Evolutionary conservation across 169 alveolate genomes (phyloP).

Genomic region (Eimeria praecox): DNA sequence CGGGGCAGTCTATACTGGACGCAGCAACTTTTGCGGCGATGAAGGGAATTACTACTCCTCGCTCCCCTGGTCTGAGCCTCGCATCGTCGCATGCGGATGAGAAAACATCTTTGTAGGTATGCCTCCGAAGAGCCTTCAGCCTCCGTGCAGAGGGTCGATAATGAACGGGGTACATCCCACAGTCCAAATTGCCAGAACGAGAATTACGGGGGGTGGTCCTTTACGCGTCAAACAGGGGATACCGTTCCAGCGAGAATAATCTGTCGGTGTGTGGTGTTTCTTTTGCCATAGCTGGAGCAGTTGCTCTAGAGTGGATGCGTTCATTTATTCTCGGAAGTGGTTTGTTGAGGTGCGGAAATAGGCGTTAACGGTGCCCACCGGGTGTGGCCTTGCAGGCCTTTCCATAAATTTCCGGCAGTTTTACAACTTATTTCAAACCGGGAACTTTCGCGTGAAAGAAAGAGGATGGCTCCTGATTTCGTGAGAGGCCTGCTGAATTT

Average conservation of each 20-base stretch:
- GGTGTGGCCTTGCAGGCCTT: neutral
- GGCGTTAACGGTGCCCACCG: neutral
- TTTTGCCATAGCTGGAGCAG: neutral
- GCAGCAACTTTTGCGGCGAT: conserved; percentile 20
- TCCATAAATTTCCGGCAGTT: neutral
- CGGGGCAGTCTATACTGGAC: conserved; percentile 11
- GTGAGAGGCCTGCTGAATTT: neutral
- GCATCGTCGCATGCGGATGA: neutral
- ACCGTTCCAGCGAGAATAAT: neutral
- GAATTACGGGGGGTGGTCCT: neutral
- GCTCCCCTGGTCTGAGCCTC: neutral
- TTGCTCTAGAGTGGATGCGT: neutral
- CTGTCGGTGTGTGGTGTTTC: neutral
- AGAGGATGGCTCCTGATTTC: neutral
- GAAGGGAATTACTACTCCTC: neutral
- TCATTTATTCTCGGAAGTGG: neutral
- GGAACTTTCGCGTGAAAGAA: too few species aligned
- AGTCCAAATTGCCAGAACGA: neutral
- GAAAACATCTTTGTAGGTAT: neutral
- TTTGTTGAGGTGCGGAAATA: neutral
- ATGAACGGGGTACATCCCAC: neutral
- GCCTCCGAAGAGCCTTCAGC: neutral
- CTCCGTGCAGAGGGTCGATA: neutral
- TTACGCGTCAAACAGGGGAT: neutral
- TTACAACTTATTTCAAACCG: neutral